Evolutionary conservation across 139 green algal genomes (phyloP).

Genomic region (Coelastrella sp.): DNA sequence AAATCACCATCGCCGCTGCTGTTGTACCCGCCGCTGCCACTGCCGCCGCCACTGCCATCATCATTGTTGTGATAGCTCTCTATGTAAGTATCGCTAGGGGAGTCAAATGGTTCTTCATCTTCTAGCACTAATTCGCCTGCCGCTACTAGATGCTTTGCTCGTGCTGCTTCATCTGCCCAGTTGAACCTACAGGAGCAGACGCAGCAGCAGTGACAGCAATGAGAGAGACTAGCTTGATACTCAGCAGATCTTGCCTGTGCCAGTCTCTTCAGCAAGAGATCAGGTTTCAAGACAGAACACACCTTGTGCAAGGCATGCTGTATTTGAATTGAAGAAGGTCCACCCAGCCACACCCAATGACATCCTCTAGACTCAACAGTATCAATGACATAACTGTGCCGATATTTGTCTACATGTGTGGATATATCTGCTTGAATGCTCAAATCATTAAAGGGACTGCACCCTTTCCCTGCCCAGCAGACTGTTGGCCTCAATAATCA

Average conservation of each 20-base stretch:
- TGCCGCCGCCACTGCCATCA: not conserved
- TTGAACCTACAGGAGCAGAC: not conserved
- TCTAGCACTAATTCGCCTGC: constrained; percentile 66
- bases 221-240: not conserved
- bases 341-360: no score
- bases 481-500: no score
- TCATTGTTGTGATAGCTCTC: not conserved
- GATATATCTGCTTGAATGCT: no score
- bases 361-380: no score
- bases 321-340: no score
- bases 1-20: not conserved
- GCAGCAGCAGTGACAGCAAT: not conserved
- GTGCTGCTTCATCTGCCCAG: constrained; percentile 1
- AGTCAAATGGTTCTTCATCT: constrained; percentile 49
- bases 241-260: not conserved
- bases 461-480: no score
- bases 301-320: no score
- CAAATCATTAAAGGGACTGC: no score
- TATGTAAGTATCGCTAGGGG: not conserved
- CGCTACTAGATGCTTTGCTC: constrained; percentile 53
- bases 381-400: no score
- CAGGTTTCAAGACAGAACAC: no score
- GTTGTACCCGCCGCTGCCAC: not conserved
- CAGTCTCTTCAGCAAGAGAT: no score
- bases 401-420: no score